Conservation (phyloP, 169 alveolate genomes). For the Blepharisma undulans region DNA sequence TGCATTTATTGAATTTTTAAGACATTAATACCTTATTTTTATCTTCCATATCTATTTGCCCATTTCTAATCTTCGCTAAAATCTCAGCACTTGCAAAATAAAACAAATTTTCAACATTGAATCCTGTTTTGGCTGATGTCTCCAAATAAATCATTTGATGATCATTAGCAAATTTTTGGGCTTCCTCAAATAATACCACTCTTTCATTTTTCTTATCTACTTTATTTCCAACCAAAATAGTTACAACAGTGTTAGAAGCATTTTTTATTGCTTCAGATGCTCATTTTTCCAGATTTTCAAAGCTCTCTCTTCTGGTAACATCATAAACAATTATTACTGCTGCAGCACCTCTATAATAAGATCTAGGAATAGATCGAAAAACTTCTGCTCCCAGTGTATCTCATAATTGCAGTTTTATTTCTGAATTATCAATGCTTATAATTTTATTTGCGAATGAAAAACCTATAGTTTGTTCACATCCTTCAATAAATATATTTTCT, state of each 20-base stretch:
- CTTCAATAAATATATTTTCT: slow-evolving; percentile 90
- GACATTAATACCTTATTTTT: no score
- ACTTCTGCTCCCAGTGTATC: slow-evolving; percentile 71
- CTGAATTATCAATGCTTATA: neutral
- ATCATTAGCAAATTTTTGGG: slow-evolving; percentile 84
- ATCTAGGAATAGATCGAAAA: slow-evolving; percentile 57
- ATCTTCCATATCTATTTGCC: no score
- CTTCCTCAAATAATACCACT: slow-evolving; percentile 69
- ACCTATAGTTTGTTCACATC: slow-evolving; percentile 91
- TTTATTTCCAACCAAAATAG: slow-evolving; percentile 92
- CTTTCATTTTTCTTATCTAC: slow-evolving; percentile 83
- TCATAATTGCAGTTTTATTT: slow-evolving; percentile 69
- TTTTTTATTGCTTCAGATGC: slow-evolving; percentile 88
- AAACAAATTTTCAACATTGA: slow-evolving; percentile 88
- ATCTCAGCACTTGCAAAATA: neutral
- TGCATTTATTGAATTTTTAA: no score
- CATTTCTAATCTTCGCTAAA: no score
- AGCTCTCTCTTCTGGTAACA: slow-evolving; percentile 61
- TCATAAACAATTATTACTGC: slow-evolving; percentile 62
- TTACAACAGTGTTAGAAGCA: slow-evolving; percentile 88
- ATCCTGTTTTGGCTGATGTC: slow-evolving; percentile 92
- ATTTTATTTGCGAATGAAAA: slow-evolving; percentile 71
- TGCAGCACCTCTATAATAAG: slow-evolving; percentile 65
- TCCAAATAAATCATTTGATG: slow-evolving; percentile 89
- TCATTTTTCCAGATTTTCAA: slow-evolving; percentile 64